Percentiles rank a stretch among this genome's conserved stretches.
Conservation (phyloP, 768 basidiomycete species). For the Lactarius psammicola region DNA sequence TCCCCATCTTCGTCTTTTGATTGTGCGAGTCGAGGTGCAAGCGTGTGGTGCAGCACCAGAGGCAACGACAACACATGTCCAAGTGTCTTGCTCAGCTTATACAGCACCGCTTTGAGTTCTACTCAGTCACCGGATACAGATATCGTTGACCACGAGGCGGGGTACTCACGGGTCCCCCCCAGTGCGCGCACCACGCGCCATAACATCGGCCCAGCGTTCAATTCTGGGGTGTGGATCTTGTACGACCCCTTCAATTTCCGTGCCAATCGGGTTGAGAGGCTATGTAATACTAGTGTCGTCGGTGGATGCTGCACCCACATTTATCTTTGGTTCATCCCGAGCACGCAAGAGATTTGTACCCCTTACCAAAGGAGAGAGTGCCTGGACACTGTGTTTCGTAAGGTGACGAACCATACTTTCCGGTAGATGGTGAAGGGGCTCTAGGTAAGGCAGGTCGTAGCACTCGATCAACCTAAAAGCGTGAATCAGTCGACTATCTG, state of each 20-base stretch:
- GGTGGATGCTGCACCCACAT: conserved; percentile 54
- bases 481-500: background rate
- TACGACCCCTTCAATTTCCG: conserved; percentile 52
- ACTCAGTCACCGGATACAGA: conserved; percentile 23
- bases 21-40: conserved; percentile 45
- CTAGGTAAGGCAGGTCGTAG: conserved; percentile 79
- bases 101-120: conserved; percentile 54
- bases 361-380: conserved; percentile 70
- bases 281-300: conserved; percentile 53
- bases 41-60: conserved; percentile 55
- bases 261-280: conserved; percentile 60
- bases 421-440: conserved; percentile 63
- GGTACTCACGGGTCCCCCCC: conserved; percentile 67
- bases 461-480: conserved; percentile 62
- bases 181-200: conserved; percentile 72
- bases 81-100: conserved; percentile 60
- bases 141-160: conserved; percentile 26
- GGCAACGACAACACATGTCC: conserved; percentile 55
- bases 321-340: background rate
- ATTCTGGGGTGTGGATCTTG: conserved; percentile 65
- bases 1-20: conserved; percentile 42
- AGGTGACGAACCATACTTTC: conserved; percentile 62
- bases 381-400: conserved; percentile 62
- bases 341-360: conserved; percentile 11
- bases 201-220: conserved; percentile 71